Conservation (phyloP, 148 eudicot species). For the Pharnaceum exiguum region DNA sequence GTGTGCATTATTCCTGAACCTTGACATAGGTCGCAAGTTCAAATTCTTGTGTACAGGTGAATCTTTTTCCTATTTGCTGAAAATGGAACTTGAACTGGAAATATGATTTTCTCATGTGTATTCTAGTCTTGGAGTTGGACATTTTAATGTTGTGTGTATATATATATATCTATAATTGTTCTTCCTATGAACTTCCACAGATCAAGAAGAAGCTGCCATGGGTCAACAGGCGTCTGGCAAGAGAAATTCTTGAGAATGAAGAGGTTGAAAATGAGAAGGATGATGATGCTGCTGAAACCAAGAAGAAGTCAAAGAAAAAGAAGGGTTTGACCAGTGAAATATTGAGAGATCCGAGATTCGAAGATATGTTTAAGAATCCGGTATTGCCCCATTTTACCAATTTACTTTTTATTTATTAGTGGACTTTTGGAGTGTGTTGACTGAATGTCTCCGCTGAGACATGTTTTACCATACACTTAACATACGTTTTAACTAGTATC, state of each 20-base stretch:
- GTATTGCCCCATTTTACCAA: constrained; percentile 28
- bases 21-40: no score
- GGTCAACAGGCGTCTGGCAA: constrained; percentile 52
- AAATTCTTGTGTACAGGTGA: no score
- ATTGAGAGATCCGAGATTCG: constrained; percentile 70
- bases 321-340: constrained; percentile 48
- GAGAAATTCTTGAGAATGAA: constrained; percentile 48
- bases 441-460: no score
- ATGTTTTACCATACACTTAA: no score
- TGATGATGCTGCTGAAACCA: constrained; percentile 37
- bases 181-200: constrained; percentile 30
- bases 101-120: no score
- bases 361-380: constrained; percentile 47
- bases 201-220: constrained; percentile 64
- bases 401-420: not conserved
- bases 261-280: constrained; percentile 56
- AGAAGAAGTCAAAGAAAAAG: constrained; percentile 71
- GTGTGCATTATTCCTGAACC: no score
- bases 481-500: no score
- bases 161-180: not conserved
- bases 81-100: constrained; percentile 38
- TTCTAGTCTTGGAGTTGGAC: no score
- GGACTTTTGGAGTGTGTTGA: not conserved
- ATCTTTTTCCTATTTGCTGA: no score
- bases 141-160: not conserved